phyloP scores from a whole-genome alignment of 2,329 filamentous ascomycete species.

The Onygenales sp. region DNA sequence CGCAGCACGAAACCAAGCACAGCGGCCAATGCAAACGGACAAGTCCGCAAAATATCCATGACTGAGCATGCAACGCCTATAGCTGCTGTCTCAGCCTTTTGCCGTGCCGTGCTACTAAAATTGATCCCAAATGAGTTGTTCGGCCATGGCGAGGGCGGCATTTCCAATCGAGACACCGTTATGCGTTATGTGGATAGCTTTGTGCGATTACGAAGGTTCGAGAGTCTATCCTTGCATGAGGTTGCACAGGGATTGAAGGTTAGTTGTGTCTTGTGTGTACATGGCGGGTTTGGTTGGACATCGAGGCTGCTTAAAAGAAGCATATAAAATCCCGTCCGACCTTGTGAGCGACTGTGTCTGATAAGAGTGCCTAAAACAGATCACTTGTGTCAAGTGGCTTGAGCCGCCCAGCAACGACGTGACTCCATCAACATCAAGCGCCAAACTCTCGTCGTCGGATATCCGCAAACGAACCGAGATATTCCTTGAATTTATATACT shows the following conservation, averaged over 20 bases:
- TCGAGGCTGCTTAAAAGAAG: neutral
- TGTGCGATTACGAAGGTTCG: constrained; percentile 66
- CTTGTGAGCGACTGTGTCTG: neutral
- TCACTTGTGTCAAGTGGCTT: constrained; percentile 65
- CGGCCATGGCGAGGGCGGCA: constrained; percentile 48
- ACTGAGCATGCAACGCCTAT: constrained; percentile 59
- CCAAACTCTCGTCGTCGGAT: constrained; percentile 62
- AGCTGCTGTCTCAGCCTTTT: constrained; percentile 73
- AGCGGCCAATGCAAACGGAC: constrained; percentile 11
- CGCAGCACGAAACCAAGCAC: constrained; percentile 5
- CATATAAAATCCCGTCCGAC: neutral
- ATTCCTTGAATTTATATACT: constrained; percentile 80
- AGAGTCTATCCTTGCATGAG: constrained; percentile 70
- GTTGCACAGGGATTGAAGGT: constrained; percentile 68
- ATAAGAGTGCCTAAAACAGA: constrained; percentile 35
- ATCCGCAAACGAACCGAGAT: constrained; percentile 66
- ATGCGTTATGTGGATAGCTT: constrained; percentile 67
- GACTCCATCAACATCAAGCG: constrained; percentile 14
- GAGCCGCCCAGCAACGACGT: constrained; percentile 39
- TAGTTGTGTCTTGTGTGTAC: neutral
- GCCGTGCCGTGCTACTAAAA: constrained; percentile 61
- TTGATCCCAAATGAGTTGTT: constrained; percentile 69
- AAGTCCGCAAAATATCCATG: constrained; percentile 32
- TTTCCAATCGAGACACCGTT: constrained; percentile 53
- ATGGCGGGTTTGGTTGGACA: too few relatives aligned